Evolutionary conservation across 176 grass and related monocot genomes (phyloP).

Genomic region (Bromus sterilis): DNA sequence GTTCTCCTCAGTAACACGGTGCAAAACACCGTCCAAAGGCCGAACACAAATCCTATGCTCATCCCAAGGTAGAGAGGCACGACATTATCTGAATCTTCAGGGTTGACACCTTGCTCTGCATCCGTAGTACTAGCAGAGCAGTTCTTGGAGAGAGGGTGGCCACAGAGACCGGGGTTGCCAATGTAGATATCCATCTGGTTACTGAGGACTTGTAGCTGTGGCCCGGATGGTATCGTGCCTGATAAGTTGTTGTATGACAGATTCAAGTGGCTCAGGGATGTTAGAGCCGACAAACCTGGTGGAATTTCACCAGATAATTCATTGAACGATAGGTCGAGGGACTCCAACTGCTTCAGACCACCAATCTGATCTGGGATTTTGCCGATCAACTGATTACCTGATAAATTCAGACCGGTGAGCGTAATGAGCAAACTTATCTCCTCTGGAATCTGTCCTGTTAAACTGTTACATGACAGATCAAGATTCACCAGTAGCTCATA

Average conservation of each 20-base stretch:
- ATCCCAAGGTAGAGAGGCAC: no score
- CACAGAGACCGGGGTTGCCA: background rate
- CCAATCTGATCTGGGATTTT: background rate
- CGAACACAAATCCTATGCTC: no score
- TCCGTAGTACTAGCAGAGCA: no score
- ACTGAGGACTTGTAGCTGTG: background rate
- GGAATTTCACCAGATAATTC: background rate
- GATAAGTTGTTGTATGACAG: background rate
- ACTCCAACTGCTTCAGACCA: background rate
- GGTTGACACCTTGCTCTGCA: no score
- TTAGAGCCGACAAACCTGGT: background rate
- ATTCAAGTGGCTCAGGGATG: background rate
- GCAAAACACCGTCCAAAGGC: no score
- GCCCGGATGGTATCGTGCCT: background rate
- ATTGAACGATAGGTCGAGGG: background rate
- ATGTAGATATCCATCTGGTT: background rate
- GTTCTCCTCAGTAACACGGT: no score
- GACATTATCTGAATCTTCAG: background rate
- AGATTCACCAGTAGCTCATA: background rate
- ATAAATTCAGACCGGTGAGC: background rate
- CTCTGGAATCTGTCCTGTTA: background rate
- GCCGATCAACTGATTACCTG: background rate
- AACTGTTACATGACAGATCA: background rate
- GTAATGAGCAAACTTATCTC: background rate
- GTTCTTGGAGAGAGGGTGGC: background rate